Evolutionary conservation across 2,329 filamentous ascomycete genomes (phyloP), one percentile per base, ranked within the genome.

Genomic region (Trichoderma afroharzianum): DNA sequence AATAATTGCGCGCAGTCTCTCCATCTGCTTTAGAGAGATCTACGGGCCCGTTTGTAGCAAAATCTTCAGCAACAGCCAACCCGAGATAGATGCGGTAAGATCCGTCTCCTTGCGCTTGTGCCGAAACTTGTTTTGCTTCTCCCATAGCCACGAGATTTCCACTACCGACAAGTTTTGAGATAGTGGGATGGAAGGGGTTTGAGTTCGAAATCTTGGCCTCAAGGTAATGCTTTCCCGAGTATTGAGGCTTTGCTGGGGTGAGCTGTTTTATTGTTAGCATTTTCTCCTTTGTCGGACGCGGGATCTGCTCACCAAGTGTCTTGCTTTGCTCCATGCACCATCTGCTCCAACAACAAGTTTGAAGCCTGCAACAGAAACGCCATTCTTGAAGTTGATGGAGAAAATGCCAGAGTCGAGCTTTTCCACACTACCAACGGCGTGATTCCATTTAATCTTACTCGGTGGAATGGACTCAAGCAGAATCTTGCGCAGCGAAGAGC

Each of bases 391-490:
- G 24, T 82, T 75, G 33, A 86, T 79, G 4, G 76, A 77, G 63
- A 76, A 78, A 30, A 73, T 78, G 8, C 79, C 78, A 66, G 57
- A 11, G 5, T 12, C 47, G 18, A 28, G 18, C 3, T 47, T 70
- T 18, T 66, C 68, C 3, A 70, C 47, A 3, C 9, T 28, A 4
- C 21, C 36, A 6, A 72, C 47, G 2, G 57, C 33, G 6, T 79
- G 78, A 6, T 79, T 81, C 84, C 83, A 87, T 61, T 78, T 76
- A 33, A 87, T 81, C 63, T 76, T 82, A 4, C 76, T 80, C 4
- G 77, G 74, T 0, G 85, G 80, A n/a, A 85, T 77, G 9, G 83
- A 82, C 57, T 83, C 80, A 39, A 82, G 75, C 18, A 86, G 78
- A 12, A 87, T 77, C 30, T 79, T 73, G 14, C 82, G 79, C 43